Evolutionary conservation across 148 eudicot species (phyloP), one percentile per base, ranked within the genome.

Genomic region (Spergularia marina): DNA sequence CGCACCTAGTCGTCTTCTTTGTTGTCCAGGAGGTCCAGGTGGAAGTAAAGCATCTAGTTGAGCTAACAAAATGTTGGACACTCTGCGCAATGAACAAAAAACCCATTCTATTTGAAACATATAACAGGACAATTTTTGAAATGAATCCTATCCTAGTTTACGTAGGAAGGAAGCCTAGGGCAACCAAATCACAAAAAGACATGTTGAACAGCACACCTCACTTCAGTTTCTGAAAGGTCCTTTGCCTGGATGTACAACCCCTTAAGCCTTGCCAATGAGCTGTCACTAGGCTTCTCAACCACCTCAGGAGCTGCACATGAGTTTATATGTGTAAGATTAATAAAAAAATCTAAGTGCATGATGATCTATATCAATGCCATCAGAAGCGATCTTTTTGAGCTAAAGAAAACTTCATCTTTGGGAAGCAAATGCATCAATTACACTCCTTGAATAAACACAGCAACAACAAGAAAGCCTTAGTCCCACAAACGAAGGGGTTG

Each of bases 221-320:
- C 89, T 92, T 94, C 98, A 83, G 53, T 83, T 81, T 91, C 98
- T 47, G 97, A 76, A 13, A 90, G 87, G 11, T 91, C 96, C 85
- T 92, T 94, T 25, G 94, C 98, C 74, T 86, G 91, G 47, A 41
- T 77, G 79, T 94, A 94, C 72, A 94, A 77, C 64, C 16, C 60
- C 81, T 88, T 94, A 39, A 94, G 92, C 80, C 73, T 86, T 15
- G 82, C 67, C 18, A 94, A 84, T 40, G 92, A 89, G 80, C 11
- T 86, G 80, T 92, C 96, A 51, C 97, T 97, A 34, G 96, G 98
- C 87, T 94, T 94, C 82, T 94, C 97, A 74, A 90, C 91, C 53
- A 89, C 84, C 74, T 94, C 98, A 18, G 98, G 98, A 81, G 89
- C 98, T 94, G 94, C 86, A 82, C 49, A 65, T 72, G 53, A 51